Percentiles rank a stretch among this genome's conserved stretches.
These are phyloP conservation scores for Primulina eburnea DNA, from an alignment of 257 asterid species.

Conservation along the genomic window DNA sequence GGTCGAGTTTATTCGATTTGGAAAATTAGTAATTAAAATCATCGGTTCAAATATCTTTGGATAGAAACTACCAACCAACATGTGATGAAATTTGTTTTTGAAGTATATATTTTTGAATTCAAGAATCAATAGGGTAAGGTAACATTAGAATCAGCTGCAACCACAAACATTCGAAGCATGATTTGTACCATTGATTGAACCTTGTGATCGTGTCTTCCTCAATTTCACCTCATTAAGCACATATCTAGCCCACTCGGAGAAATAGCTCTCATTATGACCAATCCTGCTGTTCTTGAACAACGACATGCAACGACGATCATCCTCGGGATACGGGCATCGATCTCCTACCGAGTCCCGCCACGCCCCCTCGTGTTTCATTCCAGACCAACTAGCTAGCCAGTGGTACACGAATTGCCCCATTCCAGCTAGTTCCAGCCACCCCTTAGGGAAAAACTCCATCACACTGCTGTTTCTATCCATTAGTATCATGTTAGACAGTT, in stretches of 20 bases:
- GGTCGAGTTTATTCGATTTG: no score
- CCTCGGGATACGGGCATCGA: constrained; percentile 46
- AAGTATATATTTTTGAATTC: no score
- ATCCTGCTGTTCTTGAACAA: constrained; percentile 50
- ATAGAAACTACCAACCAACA: no score
- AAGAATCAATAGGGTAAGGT: no score
- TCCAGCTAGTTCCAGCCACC: constrained; percentile 68
- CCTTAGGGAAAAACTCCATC: constrained; percentile 70
- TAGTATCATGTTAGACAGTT: constrained; percentile 63
- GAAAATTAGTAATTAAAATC: no score
- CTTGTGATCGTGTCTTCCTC: constrained; percentile 28
- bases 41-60: no score
- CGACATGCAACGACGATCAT: constrained; percentile 64
- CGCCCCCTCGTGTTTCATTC: constrained; percentile 70
- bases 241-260: constrained; percentile 50
- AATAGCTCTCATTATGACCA: constrained; percentile 50
- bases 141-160: constrained; percentile 24
- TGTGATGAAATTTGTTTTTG: no score
- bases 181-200: constrained; percentile 12
- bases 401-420: constrained; percentile 66
- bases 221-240: constrained; percentile 41
- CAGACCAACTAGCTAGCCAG: constrained; percentile 76
- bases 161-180: constrained; percentile 31
- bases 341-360: constrained; percentile 67
- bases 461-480: constrained; percentile 74